Evolutionary conservation across 2,329 filamentous ascomycete genomes (phyloP).

Genomic region (Fusarium oligoseptatum): DNA sequence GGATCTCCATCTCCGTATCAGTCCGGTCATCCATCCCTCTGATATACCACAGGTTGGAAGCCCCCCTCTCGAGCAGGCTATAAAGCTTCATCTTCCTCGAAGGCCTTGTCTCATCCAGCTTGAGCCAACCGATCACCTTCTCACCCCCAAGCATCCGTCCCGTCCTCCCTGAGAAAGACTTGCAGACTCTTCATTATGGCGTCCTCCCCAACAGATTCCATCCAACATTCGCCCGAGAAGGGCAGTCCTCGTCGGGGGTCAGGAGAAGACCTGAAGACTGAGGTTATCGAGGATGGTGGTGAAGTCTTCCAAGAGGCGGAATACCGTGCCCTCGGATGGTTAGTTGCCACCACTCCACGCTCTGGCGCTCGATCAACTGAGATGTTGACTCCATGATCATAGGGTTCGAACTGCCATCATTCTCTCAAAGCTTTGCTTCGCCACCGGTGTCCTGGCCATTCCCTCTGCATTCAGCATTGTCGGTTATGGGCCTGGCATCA

Average conservation of each 20-base stretch:
- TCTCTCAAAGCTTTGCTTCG: constrained; percentile 39
- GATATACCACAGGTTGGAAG: background rate
- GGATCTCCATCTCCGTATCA: background rate
- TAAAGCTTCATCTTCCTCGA: background rate
- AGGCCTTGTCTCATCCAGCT: background rate
- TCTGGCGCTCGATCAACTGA: background rate
- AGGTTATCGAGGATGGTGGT: constrained; percentile 25
- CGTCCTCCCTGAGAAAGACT: background rate
- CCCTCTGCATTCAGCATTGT: constrained; percentile 42
- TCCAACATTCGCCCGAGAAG: background rate
- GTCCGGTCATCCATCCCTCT: background rate
- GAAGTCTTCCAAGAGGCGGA: constrained; percentile 39
- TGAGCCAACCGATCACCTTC: background rate
- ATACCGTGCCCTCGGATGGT: constrained; percentile 42
- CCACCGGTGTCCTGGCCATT: constrained; percentile 46
- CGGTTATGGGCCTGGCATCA: constrained; percentile 40
- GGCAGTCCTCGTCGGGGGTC: background rate
- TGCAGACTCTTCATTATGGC: background rate
- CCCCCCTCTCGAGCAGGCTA: background rate
- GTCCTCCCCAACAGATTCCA: background rate
- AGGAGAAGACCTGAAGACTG: background rate
- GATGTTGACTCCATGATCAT: background rate
- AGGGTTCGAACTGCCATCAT: constrained; percentile 43
- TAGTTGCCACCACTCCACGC: background rate
- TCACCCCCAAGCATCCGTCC: background rate